Conservation (phyloP, 257 asterid species). For the Solanum chaucha region DNA sequence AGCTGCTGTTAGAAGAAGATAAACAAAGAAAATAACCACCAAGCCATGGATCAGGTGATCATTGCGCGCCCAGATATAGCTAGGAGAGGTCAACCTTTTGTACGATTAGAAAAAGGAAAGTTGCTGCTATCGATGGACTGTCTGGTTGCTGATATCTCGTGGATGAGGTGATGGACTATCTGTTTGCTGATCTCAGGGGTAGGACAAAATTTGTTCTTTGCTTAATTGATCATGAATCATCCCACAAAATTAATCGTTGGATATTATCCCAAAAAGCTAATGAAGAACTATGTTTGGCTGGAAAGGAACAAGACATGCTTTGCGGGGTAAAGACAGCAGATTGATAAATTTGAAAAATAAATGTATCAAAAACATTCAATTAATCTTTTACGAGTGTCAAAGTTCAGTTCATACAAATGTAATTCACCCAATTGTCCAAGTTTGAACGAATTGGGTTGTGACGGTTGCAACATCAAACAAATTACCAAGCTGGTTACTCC, state of each 20-base stretch:
- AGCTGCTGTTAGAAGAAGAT: slow-evolving; percentile 81
- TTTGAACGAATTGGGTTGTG: not conserved
- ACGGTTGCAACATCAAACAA: not conserved
- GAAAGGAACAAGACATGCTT: not conserved
- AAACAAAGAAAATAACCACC: slow-evolving; percentile 27
- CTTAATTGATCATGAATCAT: not conserved
- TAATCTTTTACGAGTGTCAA: not conserved
- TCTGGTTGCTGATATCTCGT: not conserved
- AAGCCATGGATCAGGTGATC: not conserved
- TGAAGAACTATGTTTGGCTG: not conserved
- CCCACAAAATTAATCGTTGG: not conserved
- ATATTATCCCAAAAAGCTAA: not conserved
- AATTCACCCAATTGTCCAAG: not conserved
- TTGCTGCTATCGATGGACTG: not conserved
- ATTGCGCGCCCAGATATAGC: not conserved
- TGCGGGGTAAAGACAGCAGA: not conserved
- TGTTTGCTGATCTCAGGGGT: not conserved
- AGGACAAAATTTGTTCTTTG: not conserved
- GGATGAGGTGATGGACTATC: not conserved
- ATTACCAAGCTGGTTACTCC: not conserved
- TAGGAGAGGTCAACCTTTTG: not conserved
- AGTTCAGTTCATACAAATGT: not conserved
- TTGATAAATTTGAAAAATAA: not conserved
- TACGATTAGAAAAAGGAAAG: not conserved
- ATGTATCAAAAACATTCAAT: not conserved